A percentile compares a stretch with the other conserved stretches of the same genome.
Conservation (phyloP, 768 basidiomycete species). For the Rubroboletus satanas region DNA sequence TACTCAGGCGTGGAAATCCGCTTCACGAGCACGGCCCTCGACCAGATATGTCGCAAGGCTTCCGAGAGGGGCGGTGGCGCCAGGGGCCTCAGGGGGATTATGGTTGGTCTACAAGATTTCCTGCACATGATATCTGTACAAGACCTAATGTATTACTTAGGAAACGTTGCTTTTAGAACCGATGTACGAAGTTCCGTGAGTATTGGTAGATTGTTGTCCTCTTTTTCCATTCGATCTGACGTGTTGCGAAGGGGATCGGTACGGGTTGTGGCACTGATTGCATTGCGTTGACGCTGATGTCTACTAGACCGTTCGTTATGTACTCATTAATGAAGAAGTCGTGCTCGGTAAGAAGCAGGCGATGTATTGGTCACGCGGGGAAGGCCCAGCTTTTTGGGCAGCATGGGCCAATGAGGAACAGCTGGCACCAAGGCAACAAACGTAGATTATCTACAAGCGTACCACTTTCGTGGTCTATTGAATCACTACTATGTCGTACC, state of each 20-base stretch:
- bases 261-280: constrained; percentile 24
- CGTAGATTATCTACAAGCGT: constrained; percentile 5
- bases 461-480: neutral
- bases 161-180: constrained; percentile 80
- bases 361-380: constrained; percentile 71
- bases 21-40: constrained; percentile 77
- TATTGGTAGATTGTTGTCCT: constrained; percentile 20
- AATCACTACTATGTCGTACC: neutral
- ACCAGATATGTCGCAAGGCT: constrained; percentile 79
- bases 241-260: constrained; percentile 56
- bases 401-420: constrained; percentile 72
- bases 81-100: constrained; percentile 81
- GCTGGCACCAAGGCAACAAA: constrained; percentile 12
- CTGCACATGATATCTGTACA: neutral
- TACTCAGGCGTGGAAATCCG: constrained; percentile 82
- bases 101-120: constrained; percentile 46
- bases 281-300: constrained; percentile 7
- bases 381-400: constrained; percentile 67
- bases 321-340: constrained; percentile 73
- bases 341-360: constrained; percentile 62
- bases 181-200: constrained; percentile 92
- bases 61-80: constrained; percentile 85
- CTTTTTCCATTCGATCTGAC: constrained; percentile 1
- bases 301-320: constrained; percentile 67
- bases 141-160: constrained; percentile 33